A percentile compares a stretch with the other conserved stretches of the same genome.
These are phyloP conservation scores for Ophiocordyceps australis DNA, from an alignment of 2,329 filamentous ascomycete genomes.

Conservation along the genomic window DNA sequence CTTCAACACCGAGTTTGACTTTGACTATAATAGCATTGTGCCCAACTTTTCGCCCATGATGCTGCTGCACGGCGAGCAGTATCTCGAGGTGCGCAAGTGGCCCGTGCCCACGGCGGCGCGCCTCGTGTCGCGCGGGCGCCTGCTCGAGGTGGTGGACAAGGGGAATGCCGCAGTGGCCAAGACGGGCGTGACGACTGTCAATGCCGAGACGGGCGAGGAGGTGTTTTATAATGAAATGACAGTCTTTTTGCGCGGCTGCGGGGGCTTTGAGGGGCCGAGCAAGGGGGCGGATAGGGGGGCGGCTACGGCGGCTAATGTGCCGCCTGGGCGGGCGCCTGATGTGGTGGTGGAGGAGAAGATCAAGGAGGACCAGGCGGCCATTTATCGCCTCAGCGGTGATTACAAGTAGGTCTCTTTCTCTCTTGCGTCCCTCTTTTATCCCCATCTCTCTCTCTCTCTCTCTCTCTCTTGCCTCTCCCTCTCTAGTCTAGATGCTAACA, in stretches of 20 bases:
- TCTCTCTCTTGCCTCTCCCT: not conserved
- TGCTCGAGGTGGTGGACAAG: conserved; percentile 94
- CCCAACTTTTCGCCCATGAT: conserved; percentile 98
- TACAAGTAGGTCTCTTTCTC: conserved; percentile 42
- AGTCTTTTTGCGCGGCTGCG: conserved; percentile 81
- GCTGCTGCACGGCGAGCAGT: conserved; percentile 97
- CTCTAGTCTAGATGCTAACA: not conserved
- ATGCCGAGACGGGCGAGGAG: conserved; percentile 71
- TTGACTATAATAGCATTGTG: conserved; percentile 63
- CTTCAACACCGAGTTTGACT: conserved; percentile 70
- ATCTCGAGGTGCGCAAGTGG: conserved; percentile 82
- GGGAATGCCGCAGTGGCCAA: conserved; percentile 74
- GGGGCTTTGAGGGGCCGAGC: conserved; percentile 72
- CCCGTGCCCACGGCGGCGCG: conserved; percentile 74
- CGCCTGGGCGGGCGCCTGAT: conserved; percentile 63
- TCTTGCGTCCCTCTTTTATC: not conserved
- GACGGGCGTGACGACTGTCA: conserved; percentile 62
- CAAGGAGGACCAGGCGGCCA: conserved; percentile 73
- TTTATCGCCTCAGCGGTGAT: conserved; percentile 89
- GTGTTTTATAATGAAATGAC: conserved; percentile 94
- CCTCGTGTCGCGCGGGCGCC: conserved; percentile 56
- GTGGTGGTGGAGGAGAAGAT: conserved; percentile 73
- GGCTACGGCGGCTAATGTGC: conserved; percentile 60
- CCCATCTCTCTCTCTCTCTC: not conserved
- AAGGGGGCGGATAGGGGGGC: conserved; percentile 65